Evolutionary conservation across 2,329 filamentous ascomycete species (phyloP).

Genomic region (Atkinsonella texensis): DNA sequence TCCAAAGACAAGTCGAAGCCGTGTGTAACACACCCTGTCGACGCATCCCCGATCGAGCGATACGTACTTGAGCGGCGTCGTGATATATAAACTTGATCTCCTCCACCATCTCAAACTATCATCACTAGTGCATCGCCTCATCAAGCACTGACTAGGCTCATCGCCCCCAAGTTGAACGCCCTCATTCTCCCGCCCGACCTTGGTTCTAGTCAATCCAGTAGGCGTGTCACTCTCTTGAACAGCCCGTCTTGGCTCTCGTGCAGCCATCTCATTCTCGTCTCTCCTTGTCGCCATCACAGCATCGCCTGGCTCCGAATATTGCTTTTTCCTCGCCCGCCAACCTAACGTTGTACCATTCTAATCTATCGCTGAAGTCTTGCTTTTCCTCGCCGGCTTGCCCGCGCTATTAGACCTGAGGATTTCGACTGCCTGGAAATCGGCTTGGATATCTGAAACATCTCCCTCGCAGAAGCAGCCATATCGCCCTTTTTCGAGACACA

Average conservation of each 20-base stretch:
- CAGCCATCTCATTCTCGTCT: background rate
- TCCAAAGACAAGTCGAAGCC: background rate
- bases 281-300: background rate
- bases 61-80: background rate
- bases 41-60: background rate
- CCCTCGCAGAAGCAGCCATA: background rate
- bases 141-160: constrained; percentile 1
- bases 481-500: background rate
- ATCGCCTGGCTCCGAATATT: background rate
- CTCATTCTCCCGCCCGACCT: constrained; percentile 1
- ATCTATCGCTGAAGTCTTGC: background rate
- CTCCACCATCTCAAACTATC: background rate
- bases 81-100: constrained; percentile 2
- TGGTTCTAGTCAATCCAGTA: background rate
- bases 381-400: background rate
- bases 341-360: constrained; percentile 1
- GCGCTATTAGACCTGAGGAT: background rate
- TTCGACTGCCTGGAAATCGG: background rate
- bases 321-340: background rate
- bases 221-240: constrained; percentile 6
- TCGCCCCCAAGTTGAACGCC: background rate
- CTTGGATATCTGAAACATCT: background rate
- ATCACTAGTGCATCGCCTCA: background rate
- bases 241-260: background rate
- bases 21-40: background rate